phyloP scores from a whole-genome alignment of 352 stramenopile species.

The Phytopythium delawarense region DNA sequence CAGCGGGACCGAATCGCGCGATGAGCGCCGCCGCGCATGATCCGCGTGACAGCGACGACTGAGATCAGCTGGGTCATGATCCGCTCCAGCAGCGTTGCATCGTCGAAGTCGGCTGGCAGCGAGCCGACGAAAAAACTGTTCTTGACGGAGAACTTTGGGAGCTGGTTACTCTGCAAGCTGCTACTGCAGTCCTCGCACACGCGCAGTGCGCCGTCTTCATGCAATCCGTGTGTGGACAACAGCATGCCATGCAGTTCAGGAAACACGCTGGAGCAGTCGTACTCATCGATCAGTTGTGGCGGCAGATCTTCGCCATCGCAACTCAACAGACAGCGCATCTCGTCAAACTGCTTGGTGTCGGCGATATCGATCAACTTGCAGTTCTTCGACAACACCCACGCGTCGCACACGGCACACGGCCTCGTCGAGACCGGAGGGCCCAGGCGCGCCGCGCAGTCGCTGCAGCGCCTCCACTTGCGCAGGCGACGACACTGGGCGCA shows the following conservation, averaged over 20 bases:
- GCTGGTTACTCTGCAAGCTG: not conserved
- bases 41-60: not conserved
- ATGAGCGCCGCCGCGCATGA: slow-evolving; percentile 13
- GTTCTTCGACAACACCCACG: too few relatives aligned
- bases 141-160: slow-evolving; percentile 18
- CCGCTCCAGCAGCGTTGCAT: not conserved
- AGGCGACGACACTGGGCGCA: too few relatives aligned
- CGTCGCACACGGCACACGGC: too few relatives aligned
- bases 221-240: slow-evolving; percentile 9
- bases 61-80: slow-evolving; percentile 15
- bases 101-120: not conserved
- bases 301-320: not conserved
- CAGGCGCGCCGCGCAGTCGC: too few relatives aligned
- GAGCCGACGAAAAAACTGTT: slow-evolving; percentile 19
- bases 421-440: too few relatives aligned
- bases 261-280: slow-evolving; percentile 2
- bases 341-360: too few relatives aligned
- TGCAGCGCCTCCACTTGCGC: too few relatives aligned
- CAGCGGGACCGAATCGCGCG: slow-evolving; percentile 14
- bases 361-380: too few relatives aligned
- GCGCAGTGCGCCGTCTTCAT: not conserved
- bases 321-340: too few relatives aligned
- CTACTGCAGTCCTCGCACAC: slow-evolving; percentile 6
- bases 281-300: not conserved
- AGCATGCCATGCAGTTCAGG: slow-evolving; percentile 3